These are phyloP conservation scores for Agrocybe chaxingu DNA, from an alignment of 768 basidiomycete genomes.

Conservation along the genomic window DNA sequence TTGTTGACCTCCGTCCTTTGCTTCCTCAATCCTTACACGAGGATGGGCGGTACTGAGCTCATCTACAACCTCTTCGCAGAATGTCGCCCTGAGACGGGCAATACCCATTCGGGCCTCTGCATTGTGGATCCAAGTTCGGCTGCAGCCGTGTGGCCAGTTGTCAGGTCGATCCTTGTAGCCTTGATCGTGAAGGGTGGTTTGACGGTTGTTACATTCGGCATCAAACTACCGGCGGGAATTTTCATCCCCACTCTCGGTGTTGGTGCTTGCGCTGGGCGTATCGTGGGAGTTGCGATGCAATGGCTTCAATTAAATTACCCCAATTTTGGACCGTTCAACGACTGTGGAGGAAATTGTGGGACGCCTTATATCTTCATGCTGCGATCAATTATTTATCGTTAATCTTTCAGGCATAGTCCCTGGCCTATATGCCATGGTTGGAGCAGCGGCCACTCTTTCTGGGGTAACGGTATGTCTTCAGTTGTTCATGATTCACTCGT, in stretches of 20 bases:
- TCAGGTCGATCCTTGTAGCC: conserved; percentile 65
- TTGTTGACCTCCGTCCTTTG: conserved; percentile 72
- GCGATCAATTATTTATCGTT: not conserved
- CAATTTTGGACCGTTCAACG: conserved; percentile 53
- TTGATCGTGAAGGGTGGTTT: conserved; percentile 78
- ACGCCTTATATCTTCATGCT: not conserved
- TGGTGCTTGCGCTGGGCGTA: conserved; percentile 89
- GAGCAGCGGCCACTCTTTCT: conserved; percentile 89
- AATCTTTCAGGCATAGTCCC: conserved; percentile 61
- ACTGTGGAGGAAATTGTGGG: conserved; percentile 68
- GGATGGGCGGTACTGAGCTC: conserved; percentile 94
- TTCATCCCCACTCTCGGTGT: conserved; percentile 96
- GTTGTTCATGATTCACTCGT: not conserved
- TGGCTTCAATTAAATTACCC: conserved; percentile 68
- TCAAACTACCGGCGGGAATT: conserved; percentile 89
- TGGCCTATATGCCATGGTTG: conserved; percentile 93
- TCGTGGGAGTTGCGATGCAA: conserved; percentile 80
- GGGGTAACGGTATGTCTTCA: conserved; percentile 79
- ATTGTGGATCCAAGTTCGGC: conserved; percentile 57
- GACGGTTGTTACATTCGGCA: conserved; percentile 90
- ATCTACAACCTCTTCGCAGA: conserved; percentile 91
- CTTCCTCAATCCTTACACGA: conserved; percentile 86
- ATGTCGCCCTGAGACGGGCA: conserved; percentile 57
- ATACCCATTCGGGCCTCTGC: conserved; percentile 68
- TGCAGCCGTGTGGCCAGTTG: conserved; percentile 56